Percentiles rank a stretch among this genome's conserved stretches.
phyloP scores from a whole-genome alignment of 2,329 filamentous ascomycete species.

The Cladophialophora immunda region DNA sequence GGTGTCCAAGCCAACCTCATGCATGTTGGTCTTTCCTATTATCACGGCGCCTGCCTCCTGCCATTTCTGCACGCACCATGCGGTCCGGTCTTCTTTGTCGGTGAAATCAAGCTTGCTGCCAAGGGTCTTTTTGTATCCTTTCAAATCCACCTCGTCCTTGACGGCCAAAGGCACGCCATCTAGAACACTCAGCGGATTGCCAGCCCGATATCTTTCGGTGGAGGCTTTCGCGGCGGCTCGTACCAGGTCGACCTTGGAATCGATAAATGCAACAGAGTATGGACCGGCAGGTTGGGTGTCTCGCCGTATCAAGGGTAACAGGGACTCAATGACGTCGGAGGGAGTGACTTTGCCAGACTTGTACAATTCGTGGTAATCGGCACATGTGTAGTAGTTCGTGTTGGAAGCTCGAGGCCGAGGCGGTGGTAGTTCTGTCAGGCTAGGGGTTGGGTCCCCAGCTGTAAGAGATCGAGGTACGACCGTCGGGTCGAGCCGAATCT shows the following conservation, averaged over 20 bases:
- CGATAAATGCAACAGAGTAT: conserved; percentile 78
- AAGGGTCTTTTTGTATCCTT: conserved; percentile 73
- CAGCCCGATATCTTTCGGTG: conserved; percentile 74
- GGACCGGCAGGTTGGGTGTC: conserved; percentile 63
- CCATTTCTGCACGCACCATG: conserved; percentile 75
- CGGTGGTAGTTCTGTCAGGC: conserved; percentile 42
- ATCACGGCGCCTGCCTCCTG: conserved; percentile 78
- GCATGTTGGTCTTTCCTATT: conserved; percentile 80
- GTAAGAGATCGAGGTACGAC: conserved; percentile 57
- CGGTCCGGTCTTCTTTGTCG: conserved; percentile 59
- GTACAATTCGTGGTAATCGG: conserved; percentile 82
- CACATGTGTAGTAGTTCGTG: conserved; percentile 70
- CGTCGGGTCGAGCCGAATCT: conserved; percentile 65
- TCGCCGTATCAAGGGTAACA: conserved; percentile 75
- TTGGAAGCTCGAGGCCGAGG: conserved; percentile 48
- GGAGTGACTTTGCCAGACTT: conserved; percentile 75
- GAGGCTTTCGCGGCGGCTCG: conserved; percentile 75
- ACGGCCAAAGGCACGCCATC: conserved; percentile 85
- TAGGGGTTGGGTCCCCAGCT: conserved; percentile 10
- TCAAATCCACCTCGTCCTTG: conserved; percentile 80
- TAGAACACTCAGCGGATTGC: conserved; percentile 71
- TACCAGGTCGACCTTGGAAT: conserved; percentile 69
- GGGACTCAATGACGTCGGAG: conserved; percentile 71
- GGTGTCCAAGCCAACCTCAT: conserved; percentile 80
- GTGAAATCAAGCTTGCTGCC: conserved; percentile 70